These are phyloP conservation scores for Bipolaris gigantea DNA, from an alignment of 2,329 filamentous ascomycete species.

Conservation along the genomic window DNA sequence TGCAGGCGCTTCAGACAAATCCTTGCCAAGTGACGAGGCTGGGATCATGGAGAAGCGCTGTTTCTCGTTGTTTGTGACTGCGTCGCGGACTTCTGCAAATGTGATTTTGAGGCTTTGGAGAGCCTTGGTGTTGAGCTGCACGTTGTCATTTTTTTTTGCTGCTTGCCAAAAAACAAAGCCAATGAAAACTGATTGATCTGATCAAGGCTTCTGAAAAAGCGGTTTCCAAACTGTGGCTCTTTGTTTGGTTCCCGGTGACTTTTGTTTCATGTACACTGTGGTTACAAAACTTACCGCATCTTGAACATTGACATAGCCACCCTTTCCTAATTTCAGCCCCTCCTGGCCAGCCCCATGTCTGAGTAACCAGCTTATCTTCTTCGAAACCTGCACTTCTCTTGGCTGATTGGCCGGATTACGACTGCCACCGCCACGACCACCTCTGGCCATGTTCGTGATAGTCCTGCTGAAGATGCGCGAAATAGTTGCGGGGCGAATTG, in stretches of 20 bases:
- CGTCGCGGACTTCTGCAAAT: slow-evolving; percentile 69
- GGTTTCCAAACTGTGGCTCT: neutral
- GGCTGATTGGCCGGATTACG: slow-evolving; percentile 44
- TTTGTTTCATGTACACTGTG: too few relatives aligned
- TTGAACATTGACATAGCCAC: slow-evolving; percentile 63
- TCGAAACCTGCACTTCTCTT: slow-evolving; percentile 51
- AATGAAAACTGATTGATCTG: neutral
- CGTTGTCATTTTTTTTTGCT: slow-evolving; percentile 1
- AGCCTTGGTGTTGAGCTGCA: slow-evolving; percentile 59
- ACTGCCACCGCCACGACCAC: slow-evolving; percentile 41
- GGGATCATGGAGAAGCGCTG: slow-evolving; percentile 83
- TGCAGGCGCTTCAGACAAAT: neutral
- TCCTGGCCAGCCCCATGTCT: slow-evolving; percentile 65
- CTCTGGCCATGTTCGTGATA: slow-evolving; percentile 28
- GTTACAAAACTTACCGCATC: slow-evolving; percentile 56
- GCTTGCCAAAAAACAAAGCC: neutral
- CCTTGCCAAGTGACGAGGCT: slow-evolving; percentile 32
- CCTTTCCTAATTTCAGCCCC: slow-evolving; percentile 59
- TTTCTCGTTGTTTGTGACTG: slow-evolving; percentile 80
- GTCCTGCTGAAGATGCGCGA: slow-evolving; percentile 16
- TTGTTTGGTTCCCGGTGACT: too few relatives aligned
- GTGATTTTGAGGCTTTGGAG: slow-evolving; percentile 73
- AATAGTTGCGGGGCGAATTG: slow-evolving; percentile 21
- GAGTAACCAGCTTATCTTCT: slow-evolving; percentile 58
- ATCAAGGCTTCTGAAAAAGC: neutral